phyloP scores from a whole-genome alignment of 2,329 filamentous ascomycete genomes.

The Knufia fluminis region DNA sequence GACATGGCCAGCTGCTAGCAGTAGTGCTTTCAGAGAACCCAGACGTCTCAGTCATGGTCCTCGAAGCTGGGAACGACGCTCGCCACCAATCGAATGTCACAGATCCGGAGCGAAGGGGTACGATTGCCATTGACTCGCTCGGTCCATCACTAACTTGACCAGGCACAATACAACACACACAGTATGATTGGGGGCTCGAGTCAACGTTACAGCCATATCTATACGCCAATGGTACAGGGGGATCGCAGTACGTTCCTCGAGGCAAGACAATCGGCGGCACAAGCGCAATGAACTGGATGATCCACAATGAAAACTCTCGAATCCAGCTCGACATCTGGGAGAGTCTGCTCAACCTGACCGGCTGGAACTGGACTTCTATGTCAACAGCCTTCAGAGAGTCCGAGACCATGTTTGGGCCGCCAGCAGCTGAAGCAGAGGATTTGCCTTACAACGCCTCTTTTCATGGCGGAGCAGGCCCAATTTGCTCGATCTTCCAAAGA shows the following conservation, averaged over 20 bases:
- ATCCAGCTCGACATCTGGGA: constrained; percentile 12
- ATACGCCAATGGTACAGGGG: not conserved
- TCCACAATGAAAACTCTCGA: constrained; percentile 13
- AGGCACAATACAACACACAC: constrained; percentile 2
- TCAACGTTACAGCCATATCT: not conserved
- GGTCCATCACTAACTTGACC: no score
- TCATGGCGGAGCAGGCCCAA: not conserved
- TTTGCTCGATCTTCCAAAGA: constrained; percentile 1
- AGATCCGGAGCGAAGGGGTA: not conserved
- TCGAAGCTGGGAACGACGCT: not conserved
- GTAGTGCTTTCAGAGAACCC: not conserved
- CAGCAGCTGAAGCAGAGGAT: not conserved
- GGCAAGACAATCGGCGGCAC: constrained; percentile 1
- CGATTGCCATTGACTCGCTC: no score
- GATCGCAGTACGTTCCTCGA: not conserved
- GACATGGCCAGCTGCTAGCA: not conserved
- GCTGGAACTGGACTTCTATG: constrained; percentile 2
- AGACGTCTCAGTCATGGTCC: not conserved
- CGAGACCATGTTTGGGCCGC: not conserved
- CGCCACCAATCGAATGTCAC: not conserved
- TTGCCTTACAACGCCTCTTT: not conserved
- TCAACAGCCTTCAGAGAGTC: not conserved
- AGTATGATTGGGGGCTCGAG: not conserved
- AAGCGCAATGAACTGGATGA: not conserved
- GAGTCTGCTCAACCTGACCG: constrained; percentile 16